Percentiles rank a stretch among this genome's conserved stretches.
These are phyloP conservation scores for Gigaspora rosea DNA, from an alignment of 192 early-diverging fungal species.

Conservation along the genomic window DNA sequence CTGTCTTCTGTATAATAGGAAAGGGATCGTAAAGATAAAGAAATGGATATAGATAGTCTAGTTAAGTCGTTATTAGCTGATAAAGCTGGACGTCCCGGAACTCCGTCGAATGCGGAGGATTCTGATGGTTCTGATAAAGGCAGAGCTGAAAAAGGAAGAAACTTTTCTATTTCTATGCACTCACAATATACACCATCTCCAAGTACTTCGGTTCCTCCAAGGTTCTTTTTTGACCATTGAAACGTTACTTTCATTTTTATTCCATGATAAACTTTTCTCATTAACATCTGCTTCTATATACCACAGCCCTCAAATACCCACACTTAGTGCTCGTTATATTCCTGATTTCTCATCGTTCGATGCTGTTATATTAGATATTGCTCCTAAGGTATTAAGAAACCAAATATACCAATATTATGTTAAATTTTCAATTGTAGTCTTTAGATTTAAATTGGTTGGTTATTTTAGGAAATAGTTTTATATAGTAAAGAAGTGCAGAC, in stretches of 20 bases:
- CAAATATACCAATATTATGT: too few species aligned
- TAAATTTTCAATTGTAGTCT: neutral
- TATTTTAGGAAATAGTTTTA: conserved; percentile 69
- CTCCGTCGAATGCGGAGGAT: conserved; percentile 41
- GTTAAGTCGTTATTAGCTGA: conserved; percentile 72
- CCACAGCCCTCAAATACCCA: conserved; percentile 27
- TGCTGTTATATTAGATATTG: conserved; percentile 81
- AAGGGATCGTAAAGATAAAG: conserved; percentile 39
- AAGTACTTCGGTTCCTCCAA: conserved; percentile 15
- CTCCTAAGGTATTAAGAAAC: conserved; percentile 64
- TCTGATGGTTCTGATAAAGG: conserved; percentile 51
- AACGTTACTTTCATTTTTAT: neutral
- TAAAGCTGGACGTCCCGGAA: conserved; percentile 47
- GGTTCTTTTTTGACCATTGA: neutral
- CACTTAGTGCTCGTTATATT: conserved; percentile 39
- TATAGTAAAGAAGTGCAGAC: conserved; percentile 94
- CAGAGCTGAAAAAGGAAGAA: conserved; percentile 35
- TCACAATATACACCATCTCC: neutral
- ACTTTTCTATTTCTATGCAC: conserved; percentile 1
- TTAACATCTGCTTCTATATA: conserved; percentile 4
- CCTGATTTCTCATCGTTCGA: conserved; percentile 76
- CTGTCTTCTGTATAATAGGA: neutral
- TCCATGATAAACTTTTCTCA: conserved; percentile 10
- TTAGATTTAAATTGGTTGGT: neutral
- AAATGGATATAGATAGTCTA: conserved; percentile 78